phyloP scores from a whole-genome alignment of 345 rosid species.

The Lenwebbia sp. region DNA sequence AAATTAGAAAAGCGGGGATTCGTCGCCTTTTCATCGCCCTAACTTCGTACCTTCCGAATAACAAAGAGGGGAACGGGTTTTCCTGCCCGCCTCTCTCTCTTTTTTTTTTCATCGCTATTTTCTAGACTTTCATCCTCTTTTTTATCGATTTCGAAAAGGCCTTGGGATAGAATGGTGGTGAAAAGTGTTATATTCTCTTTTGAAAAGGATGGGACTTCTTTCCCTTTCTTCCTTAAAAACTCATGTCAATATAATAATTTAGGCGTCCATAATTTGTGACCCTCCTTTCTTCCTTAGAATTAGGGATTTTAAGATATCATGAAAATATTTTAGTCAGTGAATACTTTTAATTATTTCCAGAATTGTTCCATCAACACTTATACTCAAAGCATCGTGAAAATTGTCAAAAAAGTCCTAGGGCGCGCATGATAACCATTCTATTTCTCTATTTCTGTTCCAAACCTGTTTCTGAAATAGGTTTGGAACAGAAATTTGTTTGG shows the following conservation, averaged over 20 bases:
- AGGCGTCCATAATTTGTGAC: accelerated
- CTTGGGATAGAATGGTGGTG: accelerated
- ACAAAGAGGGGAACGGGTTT: background rate
- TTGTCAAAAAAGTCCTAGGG: too few species aligned
- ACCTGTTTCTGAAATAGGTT: too few species aligned
- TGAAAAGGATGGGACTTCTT: background rate
- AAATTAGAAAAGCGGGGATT: background rate
- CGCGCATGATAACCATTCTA: too few species aligned
- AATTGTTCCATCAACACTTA: background rate
- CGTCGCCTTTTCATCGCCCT: background rate
- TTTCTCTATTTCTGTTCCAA: too few species aligned
- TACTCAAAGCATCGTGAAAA: too few species aligned
- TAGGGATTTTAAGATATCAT: background rate
- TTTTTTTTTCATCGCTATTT: background rate
- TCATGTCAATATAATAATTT: background rate
- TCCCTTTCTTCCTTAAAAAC: background rate
- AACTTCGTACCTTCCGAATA: background rate
- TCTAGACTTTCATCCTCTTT: background rate
- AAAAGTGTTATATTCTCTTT: background rate
- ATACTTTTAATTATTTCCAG: background rate
- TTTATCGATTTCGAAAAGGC: accelerated
- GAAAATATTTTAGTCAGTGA: background rate
- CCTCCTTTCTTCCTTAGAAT: background rate
- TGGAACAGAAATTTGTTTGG: too few species aligned
- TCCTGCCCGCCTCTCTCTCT: accelerated